Evolutionary conservation across 2,329 filamentous ascomycete genomes (phyloP).

Genomic region (Fusarium decemcellulare): DNA sequence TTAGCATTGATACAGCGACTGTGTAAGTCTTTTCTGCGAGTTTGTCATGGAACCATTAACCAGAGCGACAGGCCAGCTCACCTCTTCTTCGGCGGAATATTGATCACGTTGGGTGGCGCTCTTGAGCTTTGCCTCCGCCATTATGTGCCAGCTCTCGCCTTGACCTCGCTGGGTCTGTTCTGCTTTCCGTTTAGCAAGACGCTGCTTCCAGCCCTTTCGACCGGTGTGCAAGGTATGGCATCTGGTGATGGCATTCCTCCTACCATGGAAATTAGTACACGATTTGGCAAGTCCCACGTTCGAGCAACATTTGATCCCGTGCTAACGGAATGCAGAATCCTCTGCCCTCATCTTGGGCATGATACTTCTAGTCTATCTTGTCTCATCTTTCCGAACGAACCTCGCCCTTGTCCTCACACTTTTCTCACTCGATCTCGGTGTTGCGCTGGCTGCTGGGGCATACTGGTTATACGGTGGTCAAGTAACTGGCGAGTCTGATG

Average conservation of each 20-base stretch:
- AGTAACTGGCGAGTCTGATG: background rate
- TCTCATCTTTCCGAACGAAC: slow-evolving; percentile 8
- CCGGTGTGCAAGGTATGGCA: background rate
- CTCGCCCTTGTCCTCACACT: background rate
- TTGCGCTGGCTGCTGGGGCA: background rate
- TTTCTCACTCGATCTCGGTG: slow-evolving; percentile 6
- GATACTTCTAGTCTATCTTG: slow-evolving; percentile 4
- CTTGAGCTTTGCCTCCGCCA: slow-evolving; percentile 11
- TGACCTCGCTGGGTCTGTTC: slow-evolving; percentile 1
- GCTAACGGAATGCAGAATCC: no score
- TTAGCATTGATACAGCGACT: background rate
- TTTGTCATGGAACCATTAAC: background rate
- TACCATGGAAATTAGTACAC: background rate
- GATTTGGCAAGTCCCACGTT: background rate
- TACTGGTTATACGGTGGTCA: slow-evolving; percentile 1
- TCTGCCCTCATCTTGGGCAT: background rate
- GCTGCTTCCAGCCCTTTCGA: background rate
- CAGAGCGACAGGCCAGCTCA: background rate
- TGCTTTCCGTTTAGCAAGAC: slow-evolving; percentile 9
- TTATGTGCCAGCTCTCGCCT: background rate
- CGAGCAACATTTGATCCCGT: no score
- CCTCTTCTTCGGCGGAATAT: slow-evolving; percentile 1
- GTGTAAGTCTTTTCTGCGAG: background rate
- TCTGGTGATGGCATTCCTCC: background rate
- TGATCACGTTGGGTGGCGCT: slow-evolving; percentile 5